phyloP scores from a whole-genome alignment of 768 basidiomycete genomes.

The Dioszegia crocea region DNA sequence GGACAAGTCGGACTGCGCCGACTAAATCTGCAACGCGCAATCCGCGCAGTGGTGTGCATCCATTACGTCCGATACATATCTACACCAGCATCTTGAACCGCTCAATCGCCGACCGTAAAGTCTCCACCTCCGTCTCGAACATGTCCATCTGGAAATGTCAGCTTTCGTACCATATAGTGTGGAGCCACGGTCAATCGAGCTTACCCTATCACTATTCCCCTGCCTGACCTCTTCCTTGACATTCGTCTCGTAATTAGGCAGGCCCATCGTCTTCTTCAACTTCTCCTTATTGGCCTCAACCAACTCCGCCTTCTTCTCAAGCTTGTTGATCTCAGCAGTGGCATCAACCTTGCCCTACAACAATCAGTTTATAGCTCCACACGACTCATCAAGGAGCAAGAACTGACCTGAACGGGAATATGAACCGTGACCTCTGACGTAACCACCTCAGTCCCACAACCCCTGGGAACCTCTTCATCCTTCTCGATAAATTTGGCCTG shows the following conservation, averaged over 20 bases:
- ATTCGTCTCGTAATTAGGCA: conserved; percentile 71
- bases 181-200: conserved; percentile 25
- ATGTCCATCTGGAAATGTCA: conserved; percentile 60
- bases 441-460: conserved; percentile 80
- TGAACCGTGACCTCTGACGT: conserved; percentile 70
- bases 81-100: conserved; percentile 58
- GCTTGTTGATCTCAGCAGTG: conserved; percentile 79
- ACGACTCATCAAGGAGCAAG: not conserved
- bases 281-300: conserved; percentile 69
- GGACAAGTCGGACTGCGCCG: no score
- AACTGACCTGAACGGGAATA: conserved; percentile 74
- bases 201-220: conserved; percentile 77
- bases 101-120: conserved; percentile 64
- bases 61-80: no score
- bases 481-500: conserved; percentile 65
- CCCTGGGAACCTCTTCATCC: conserved; percentile 68
- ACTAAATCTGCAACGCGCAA: no score
- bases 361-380: not conserved
- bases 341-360: conserved; percentile 81
- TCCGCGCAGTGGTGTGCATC: no score
- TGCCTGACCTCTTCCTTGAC: conserved; percentile 73
- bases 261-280: conserved; percentile 65
- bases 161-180: not conserved
- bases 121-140: conserved; percentile 71
- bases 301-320: conserved; percentile 80